Evolutionary conservation across 1,139 yeast species (phyloP).

Genomic region (Pichiaceae sp.): DNA sequence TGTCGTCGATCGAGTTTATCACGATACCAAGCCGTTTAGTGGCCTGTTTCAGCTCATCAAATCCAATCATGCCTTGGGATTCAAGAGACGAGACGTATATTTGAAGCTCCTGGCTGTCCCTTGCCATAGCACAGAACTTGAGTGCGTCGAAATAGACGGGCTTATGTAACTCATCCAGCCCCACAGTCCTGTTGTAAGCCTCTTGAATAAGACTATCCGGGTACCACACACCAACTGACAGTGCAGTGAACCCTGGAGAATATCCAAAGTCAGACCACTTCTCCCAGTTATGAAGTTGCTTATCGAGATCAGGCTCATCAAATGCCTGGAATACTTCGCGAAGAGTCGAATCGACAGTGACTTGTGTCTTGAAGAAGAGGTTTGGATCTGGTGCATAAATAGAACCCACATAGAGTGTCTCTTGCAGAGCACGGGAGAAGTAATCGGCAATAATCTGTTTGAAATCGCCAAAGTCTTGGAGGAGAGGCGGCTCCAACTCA

Average conservation of each 20-base stretch:
- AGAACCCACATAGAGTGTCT: constrained; percentile 33
- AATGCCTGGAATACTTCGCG: constrained; percentile 15
- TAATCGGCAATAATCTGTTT: constrained; percentile 26
- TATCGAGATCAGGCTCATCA: constrained; percentile 14
- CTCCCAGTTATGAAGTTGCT: constrained; percentile 15
- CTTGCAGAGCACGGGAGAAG: constrained; percentile 35
- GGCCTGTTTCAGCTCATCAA: constrained; percentile 48
- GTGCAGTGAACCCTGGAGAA: constrained; percentile 33
- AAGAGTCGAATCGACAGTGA: constrained; percentile 11
- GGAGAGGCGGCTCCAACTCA: constrained; percentile 46
- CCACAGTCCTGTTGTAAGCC: constrained; percentile 49
- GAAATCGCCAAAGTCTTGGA: constrained; percentile 20
- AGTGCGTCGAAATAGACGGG: constrained; percentile 68
- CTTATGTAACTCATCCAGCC: constrained; percentile 43
- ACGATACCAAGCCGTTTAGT: constrained; percentile 47
- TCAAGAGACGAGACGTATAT: constrained; percentile 44
- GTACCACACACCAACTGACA: constrained; percentile 55
- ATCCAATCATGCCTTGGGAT: constrained; percentile 55
- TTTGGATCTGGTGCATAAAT: constrained; percentile 12
- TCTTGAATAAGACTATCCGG: constrained; percentile 52
- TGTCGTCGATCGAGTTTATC: constrained; percentile 9
- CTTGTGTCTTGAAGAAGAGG: constrained; percentile 11
- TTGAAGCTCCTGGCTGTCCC: constrained; percentile 38
- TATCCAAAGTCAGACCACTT: constrained; percentile 18
- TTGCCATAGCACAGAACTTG: constrained; percentile 35